Percentiles rank a stretch among this genome's conserved stretches.
Evolutionary conservation across 768 basidiomycete species (phyloP).

Genomic region (Pisolithus marmoratus): DNA sequence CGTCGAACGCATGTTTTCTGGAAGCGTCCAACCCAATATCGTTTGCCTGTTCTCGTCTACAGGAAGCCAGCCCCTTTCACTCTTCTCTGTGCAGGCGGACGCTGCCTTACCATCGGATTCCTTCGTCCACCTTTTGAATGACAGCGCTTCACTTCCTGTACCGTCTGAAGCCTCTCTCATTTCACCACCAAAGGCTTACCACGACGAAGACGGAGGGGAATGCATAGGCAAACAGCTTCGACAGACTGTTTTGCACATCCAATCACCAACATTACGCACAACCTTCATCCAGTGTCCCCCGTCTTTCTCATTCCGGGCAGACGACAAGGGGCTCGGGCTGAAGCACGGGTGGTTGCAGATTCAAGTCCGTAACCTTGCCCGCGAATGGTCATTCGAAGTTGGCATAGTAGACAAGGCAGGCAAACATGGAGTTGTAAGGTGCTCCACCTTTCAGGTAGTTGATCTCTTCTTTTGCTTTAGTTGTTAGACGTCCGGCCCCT

Average conservation of each 20-base stretch:
- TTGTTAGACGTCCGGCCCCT: neutral
- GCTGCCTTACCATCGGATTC: constrained; percentile 53
- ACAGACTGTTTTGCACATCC: constrained; percentile 74
- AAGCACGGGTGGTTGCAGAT: constrained; percentile 72
- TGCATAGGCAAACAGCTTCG: constrained; percentile 37
- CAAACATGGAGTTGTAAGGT: constrained; percentile 53
- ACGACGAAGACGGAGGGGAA: constrained; percentile 23
- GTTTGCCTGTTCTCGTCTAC: constrained; percentile 78
- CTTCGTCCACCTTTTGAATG: constrained; percentile 57
- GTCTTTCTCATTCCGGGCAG: constrained; percentile 5
- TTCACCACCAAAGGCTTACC: constrained; percentile 29
- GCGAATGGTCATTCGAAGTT: constrained; percentile 72
- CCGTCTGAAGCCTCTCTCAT: constrained; percentile 43
- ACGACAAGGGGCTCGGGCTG: constrained; percentile 42
- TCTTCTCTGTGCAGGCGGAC: constrained; percentile 50
- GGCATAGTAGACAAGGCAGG: constrained; percentile 63
- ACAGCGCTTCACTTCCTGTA: constrained; percentile 42
- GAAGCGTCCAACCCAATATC: constrained; percentile 52
- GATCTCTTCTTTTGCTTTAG: neutral
- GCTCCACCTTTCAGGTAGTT: constrained; percentile 77
- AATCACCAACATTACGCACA: constrained; percentile 64
- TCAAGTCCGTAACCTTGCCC: constrained; percentile 62
- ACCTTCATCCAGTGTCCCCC: constrained; percentile 67
- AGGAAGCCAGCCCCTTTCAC: constrained; percentile 50
- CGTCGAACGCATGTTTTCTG: constrained; percentile 42